These are phyloP conservation scores for Russula sp. DNA, from an alignment of 768 basidiomycete genomes.

Conservation along the genomic window DNA sequence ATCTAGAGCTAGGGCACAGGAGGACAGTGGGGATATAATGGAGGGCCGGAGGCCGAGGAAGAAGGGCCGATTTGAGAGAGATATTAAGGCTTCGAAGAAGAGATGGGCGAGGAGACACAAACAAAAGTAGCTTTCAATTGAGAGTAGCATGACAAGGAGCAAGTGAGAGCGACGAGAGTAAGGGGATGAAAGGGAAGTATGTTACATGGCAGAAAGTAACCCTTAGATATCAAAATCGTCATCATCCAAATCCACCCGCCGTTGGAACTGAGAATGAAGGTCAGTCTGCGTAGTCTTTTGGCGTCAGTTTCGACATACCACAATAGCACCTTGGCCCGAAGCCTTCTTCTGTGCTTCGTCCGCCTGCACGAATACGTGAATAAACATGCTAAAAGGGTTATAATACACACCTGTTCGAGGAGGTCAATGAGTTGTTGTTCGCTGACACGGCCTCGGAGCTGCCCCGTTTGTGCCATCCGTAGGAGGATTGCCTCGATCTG, in stretches of 20 bases:
- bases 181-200: background rate
- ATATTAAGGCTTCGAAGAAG: slow-evolving; percentile 35
- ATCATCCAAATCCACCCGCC: slow-evolving; percentile 28
- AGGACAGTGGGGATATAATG: slow-evolving; percentile 29
- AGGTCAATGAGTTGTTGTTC: slow-evolving; percentile 81
- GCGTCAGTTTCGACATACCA: slow-evolving; percentile 30
- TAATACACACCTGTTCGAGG: slow-evolving; percentile 67
- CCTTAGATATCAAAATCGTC: slow-evolving; percentile 31
- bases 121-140: slow-evolving; percentile 18
- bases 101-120: slow-evolving; percentile 19
- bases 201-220: background rate
- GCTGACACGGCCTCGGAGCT: slow-evolving; percentile 67
- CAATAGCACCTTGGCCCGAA: slow-evolving; percentile 36
- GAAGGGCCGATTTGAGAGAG: slow-evolving; percentile 41
- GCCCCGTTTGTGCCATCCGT: slow-evolving; percentile 80
- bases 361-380: slow-evolving; percentile 26
- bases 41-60: slow-evolving; percentile 35
- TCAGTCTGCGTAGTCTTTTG: background rate
- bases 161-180: background rate
- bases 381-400: background rate
- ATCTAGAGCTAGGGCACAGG: slow-evolving; percentile 39
- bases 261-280: slow-evolving; percentile 22
- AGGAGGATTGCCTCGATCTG: slow-evolving; percentile 75
- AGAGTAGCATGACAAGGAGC: background rate
- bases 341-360: slow-evolving; percentile 41